Base-by-base conservation (phyloP, 768 basidiomycete genomes). In the Amanita rubescens region DNA sequence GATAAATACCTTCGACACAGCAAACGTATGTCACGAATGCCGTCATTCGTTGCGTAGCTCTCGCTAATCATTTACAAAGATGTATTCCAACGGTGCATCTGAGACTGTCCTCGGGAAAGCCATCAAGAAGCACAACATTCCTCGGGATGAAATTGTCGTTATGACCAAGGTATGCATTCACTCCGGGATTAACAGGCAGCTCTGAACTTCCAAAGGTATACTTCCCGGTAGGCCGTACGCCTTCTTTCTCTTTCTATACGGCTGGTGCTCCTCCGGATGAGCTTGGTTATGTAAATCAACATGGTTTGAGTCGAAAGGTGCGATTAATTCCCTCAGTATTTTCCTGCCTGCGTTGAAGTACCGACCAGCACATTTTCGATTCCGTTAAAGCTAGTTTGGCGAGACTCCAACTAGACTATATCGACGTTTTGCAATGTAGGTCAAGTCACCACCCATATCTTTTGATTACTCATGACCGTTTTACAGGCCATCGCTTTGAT, bases 321-420 rank as follows among this genome's bases (percentile, higher is more conserved):
- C 22, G 35, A 52, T 35, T 15, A 7, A 9, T 5, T 2, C 33
- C 1, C 33, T 45, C 14, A 15, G 30, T 4, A 24, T 20, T 12
- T n/a, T 22, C 0, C 38, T 5, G 17, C 15, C 12, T 2, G 15
- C 8, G 3, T 20, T 25, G 2, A 30, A 17, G 3, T 8, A 34
- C 17, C 1, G 38, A 60, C 10, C 41, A 81, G 74, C 71, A 76
- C 58, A 82, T 84, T 53, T 84, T 84, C 56, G 78, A 76, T 33
- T 62, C 74, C 1, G 67, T 77, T 20, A 73, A 75, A 57, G 61
- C 67, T 14, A 73, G 74, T 27, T 64, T 84, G 47, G 64, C 79
- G 61, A 69, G 81, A 19, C 67, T 84, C 1, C 78, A 82, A 35
- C 59, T 80, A 20, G 82, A 83, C 49, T 81, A 82, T 54, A 70